phyloP scores from a whole-genome alignment of 352 stramenopile species.

The Globisporangium paddicum region DNA sequence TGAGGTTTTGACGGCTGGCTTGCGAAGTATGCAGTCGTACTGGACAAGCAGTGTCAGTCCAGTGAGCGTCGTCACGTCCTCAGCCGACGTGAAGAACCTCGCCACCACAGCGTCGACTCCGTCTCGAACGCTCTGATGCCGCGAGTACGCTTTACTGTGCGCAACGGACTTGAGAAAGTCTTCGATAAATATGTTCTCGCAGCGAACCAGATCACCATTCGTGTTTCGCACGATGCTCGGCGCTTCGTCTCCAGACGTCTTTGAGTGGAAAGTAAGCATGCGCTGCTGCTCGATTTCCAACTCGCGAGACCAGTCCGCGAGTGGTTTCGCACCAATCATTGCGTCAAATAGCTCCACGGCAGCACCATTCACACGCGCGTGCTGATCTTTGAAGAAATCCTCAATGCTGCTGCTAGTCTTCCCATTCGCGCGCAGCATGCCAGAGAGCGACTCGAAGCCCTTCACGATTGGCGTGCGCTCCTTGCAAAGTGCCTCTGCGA shows the following conservation, averaged over 20 bases:
- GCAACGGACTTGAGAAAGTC: constrained; percentile 64
- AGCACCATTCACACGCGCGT: constrained; percentile 14
- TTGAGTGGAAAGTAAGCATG: constrained; percentile 26
- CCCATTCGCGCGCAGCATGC: constrained; percentile 14
- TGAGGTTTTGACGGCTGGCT: constrained; percentile 44
- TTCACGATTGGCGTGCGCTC: constrained; percentile 27
- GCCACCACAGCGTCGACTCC: constrained; percentile 46
- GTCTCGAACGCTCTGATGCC: constrained; percentile 58
- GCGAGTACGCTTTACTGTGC: constrained; percentile 43
- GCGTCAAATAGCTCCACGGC: constrained; percentile 11
- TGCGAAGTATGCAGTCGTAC: constrained; percentile 67
- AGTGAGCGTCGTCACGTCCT: constrained; percentile 14
- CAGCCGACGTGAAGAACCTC: constrained; percentile 31
- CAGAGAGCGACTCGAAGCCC: constrained; percentile 30
- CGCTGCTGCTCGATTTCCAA: constrained; percentile 28
- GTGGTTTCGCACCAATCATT: neutral
- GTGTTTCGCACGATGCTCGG: constrained; percentile 19
- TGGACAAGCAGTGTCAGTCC: constrained; percentile 49
- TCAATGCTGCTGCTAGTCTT: constrained; percentile 6
- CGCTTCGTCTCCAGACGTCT: constrained; percentile 4
- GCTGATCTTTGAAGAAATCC: constrained; percentile 21
- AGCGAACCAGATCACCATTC: constrained; percentile 28
- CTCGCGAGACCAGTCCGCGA: constrained; percentile 18
- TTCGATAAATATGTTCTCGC: constrained; percentile 74
- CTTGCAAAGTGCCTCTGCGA: constrained; percentile 61